These are phyloP conservation scores for Calonectria naviculata DNA, from an alignment of 2,329 filamentous ascomycete genomes.

Conservation along the genomic window DNA sequence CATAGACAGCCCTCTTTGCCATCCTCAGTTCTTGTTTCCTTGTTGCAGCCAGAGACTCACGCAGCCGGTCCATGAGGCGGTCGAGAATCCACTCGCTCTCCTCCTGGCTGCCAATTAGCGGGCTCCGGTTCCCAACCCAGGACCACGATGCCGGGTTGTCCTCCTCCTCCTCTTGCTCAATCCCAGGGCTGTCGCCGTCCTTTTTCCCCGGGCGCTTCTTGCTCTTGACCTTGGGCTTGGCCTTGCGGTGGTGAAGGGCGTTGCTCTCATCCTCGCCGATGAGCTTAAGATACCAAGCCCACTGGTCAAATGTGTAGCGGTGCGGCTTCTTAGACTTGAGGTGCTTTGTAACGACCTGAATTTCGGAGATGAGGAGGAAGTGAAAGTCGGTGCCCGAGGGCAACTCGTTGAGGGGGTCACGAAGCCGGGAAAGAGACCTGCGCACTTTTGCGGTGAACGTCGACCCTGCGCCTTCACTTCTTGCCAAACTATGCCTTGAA, in stretches of 20 bases:
- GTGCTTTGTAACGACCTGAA: constrained; percentile 70
- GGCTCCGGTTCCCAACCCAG: constrained; percentile 77
- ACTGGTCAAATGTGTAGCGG: constrained; percentile 84
- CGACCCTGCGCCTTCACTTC: constrained; percentile 22
- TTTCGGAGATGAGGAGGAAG: constrained; percentile 77
- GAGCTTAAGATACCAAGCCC: constrained; percentile 85
- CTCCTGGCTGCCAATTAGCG: constrained; percentile 74
- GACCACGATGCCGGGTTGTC: constrained; percentile 64
- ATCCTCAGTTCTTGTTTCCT: constrained; percentile 26
- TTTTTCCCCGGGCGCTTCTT: constrained; percentile 1
- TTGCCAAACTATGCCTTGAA: constrained; percentile 31
- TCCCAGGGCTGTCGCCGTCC: background rate
- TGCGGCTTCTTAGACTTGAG: constrained; percentile 70
- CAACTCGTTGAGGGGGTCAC: constrained; percentile 50
- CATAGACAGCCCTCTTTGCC: constrained; percentile 14
- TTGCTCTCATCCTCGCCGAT: constrained; percentile 74
- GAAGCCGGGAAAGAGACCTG: constrained; percentile 48
- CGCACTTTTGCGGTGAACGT: constrained; percentile 46
- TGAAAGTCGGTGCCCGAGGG: constrained; percentile 63
- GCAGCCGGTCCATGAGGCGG: constrained; percentile 66
- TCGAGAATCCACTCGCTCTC: constrained; percentile 82
- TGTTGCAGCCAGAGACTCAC: constrained; percentile 43
- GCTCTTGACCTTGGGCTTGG: constrained; percentile 40
- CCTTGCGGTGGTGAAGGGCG: constrained; percentile 60
- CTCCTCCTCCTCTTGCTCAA: constrained; percentile 37